These are phyloP conservation scores for Psidium friedrichsthalianum DNA, from an alignment of 345 rosid genomes.

Conservation along the genomic window DNA sequence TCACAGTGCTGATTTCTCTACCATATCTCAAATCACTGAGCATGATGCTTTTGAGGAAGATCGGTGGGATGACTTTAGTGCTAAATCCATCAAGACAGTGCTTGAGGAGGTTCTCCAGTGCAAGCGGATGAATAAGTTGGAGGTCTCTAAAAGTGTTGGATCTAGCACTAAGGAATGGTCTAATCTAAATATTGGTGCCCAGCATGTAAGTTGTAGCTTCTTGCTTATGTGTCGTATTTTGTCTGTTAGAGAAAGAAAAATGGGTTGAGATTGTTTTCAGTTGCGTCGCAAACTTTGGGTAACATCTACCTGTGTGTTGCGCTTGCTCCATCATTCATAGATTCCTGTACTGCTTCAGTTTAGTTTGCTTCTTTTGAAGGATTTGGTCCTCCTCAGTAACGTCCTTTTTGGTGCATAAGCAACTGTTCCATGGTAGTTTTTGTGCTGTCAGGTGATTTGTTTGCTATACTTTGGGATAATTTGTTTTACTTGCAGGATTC, in stretches of 20 bases:
- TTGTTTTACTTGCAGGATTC: slow-evolving; percentile 17
- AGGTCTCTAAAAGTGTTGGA: slow-evolving; percentile 32
- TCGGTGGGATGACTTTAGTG: slow-evolving; percentile 81
- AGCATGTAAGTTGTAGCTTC: slow-evolving; percentile 22
- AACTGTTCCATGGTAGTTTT: neutral
- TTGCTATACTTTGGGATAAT: neutral
- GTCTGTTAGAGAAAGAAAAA: neutral
- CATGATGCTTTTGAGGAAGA: slow-evolving; percentile 28
- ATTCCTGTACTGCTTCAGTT: neutral
- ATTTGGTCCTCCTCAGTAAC: neutral
- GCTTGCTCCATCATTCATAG: neutral
- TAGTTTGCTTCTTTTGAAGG: neutral
- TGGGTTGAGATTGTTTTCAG: neutral
- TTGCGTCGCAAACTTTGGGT: neutral
- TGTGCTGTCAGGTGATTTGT: neutral
- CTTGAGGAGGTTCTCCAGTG: slow-evolving; percentile 54
- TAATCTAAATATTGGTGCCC: slow-evolving; percentile 28
- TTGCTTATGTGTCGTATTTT: slow-evolving; percentile 1
- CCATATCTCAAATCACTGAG: slow-evolving; percentile 18
- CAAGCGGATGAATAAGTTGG: slow-evolving; percentile 58
- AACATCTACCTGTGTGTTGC: neutral
- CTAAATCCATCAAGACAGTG: slow-evolving; percentile 36
- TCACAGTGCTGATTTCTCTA: slow-evolving; percentile 4
- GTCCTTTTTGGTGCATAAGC: neutral
- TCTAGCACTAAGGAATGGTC: slow-evolving; percentile 40